Conservation (phyloP, 305 asterid species). For the Fraxinus xanthoxyloides region DNA sequence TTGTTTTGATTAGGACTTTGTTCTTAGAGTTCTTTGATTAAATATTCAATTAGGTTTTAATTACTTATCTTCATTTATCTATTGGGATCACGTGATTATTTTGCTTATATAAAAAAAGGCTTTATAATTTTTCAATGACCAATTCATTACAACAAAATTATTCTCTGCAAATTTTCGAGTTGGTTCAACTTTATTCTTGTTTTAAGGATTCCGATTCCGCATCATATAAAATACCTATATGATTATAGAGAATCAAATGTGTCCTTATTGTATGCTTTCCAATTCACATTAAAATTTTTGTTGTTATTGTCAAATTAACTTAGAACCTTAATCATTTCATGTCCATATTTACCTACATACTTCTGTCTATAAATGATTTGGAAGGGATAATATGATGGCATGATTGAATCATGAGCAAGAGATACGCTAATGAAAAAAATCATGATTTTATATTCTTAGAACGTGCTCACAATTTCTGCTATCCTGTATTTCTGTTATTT, state of each 20-base stretch:
- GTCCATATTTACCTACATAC: neutral
- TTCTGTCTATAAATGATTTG: neutral
- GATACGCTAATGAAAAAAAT: neutral
- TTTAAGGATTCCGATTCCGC: neutral
- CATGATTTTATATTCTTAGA: conserved; percentile 9
- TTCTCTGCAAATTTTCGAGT: neutral
- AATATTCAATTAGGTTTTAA: too few relatives aligned
- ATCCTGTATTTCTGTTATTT: conserved; percentile 4
- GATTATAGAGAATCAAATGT: neutral
- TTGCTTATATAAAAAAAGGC: neutral
- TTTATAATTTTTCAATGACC: neutral
- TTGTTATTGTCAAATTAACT: neutral
- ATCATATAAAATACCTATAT: neutral
- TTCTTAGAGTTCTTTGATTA: too few relatives aligned
- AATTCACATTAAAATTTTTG: neutral
- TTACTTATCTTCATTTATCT: neutral
- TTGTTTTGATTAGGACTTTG: too few relatives aligned
- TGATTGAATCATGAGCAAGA: neutral
- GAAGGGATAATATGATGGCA: neutral
- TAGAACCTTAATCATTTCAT: neutral
- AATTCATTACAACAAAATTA: neutral
- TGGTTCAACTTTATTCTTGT: neutral
- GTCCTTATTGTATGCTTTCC: neutral
- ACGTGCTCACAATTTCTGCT: neutral
- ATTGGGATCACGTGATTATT: neutral